Evolutionary conservation across 2,329 filamentous ascomycete species (phyloP).

Genomic region (Diaporthe nobilis): DNA sequence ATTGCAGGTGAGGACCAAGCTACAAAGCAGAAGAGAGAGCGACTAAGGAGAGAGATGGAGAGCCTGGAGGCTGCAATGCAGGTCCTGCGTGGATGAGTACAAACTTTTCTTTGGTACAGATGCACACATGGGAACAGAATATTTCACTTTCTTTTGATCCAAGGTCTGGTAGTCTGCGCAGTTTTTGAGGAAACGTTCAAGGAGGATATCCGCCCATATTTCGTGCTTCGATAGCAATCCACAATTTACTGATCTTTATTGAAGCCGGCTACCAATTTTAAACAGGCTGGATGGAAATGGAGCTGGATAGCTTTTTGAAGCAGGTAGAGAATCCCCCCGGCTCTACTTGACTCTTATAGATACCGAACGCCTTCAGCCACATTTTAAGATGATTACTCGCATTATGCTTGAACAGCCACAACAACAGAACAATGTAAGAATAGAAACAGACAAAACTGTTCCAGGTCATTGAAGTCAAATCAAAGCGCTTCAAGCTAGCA

Average conservation of each 20-base stretch:
- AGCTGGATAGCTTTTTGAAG: neutral
- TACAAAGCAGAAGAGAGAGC: constrained; percentile 56
- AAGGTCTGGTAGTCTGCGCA: neutral
- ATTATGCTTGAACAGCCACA: no score
- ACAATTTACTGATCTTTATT: neutral
- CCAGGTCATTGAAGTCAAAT: no score
- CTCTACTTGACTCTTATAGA: neutral
- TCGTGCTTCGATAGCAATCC: neutral
- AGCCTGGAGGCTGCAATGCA: constrained; percentile 56
- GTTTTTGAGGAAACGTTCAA: neutral
- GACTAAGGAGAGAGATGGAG: constrained; percentile 60
- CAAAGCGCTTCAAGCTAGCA: no score
- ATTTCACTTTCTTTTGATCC: neutral
- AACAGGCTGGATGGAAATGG: neutral
- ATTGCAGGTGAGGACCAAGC: constrained; percentile 71
- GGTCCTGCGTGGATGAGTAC: constrained; percentile 42
- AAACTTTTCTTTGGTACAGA: no score
- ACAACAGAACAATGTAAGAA: no score
- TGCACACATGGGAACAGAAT: neutral
- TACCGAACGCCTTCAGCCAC: neutral
- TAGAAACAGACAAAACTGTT: no score
- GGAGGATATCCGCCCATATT: neutral
- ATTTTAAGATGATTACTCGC: no score
- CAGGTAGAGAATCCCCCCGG: neutral
- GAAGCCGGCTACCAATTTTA: no score